Evolutionary conservation across 495 filamentous ascomycete species (phyloP).

Genomic region (Aspergillus campestris): DNA sequence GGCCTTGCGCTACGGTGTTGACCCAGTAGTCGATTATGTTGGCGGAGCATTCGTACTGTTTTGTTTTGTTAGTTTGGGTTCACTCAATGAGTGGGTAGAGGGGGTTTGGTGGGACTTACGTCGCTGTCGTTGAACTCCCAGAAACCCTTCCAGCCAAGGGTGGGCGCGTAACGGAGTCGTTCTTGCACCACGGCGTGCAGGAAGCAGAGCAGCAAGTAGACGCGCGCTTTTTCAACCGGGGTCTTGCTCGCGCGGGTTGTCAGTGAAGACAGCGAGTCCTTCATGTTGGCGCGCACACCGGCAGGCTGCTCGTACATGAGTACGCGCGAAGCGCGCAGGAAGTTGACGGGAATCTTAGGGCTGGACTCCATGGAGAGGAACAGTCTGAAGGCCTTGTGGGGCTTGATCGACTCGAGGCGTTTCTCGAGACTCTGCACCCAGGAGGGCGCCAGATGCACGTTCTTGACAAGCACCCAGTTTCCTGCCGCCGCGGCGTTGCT

Average conservation of each 20-base stretch:
- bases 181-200: slow-evolving; percentile 95
- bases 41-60: slow-evolving; percentile 90
- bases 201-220: slow-evolving; percentile 91
- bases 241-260: slow-evolving; percentile 67
- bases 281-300: slow-evolving; percentile 96
- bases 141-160: slow-evolving; percentile 94
- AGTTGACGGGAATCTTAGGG: slow-evolving; percentile 92
- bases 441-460: slow-evolving; percentile 90
- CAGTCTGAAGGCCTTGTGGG: slow-evolving; percentile 85
- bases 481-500: slow-evolving; percentile 86
- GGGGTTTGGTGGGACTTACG: slow-evolving; percentile 47
- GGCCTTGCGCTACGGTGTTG: slow-evolving; percentile 66
- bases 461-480: slow-evolving; percentile 97
- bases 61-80: slow-evolving; percentile 20
- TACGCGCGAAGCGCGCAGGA: slow-evolving; percentile 85
- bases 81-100: neutral
- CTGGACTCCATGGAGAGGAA: slow-evolving; percentile 98
- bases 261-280: slow-evolving; percentile 83
- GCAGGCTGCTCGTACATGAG: slow-evolving; percentile 98
- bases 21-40: slow-evolving; percentile 96
- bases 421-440: slow-evolving; percentile 98
- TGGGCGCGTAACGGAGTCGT: slow-evolving; percentile 88
- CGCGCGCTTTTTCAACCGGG: slow-evolving; percentile 82
- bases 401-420: slow-evolving; percentile 88
- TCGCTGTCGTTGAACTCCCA: slow-evolving; percentile 99